Evolutionary conservation across 768 basidiomycete species (phyloP).

Genomic region (Stropharia rugosoannulata): DNA sequence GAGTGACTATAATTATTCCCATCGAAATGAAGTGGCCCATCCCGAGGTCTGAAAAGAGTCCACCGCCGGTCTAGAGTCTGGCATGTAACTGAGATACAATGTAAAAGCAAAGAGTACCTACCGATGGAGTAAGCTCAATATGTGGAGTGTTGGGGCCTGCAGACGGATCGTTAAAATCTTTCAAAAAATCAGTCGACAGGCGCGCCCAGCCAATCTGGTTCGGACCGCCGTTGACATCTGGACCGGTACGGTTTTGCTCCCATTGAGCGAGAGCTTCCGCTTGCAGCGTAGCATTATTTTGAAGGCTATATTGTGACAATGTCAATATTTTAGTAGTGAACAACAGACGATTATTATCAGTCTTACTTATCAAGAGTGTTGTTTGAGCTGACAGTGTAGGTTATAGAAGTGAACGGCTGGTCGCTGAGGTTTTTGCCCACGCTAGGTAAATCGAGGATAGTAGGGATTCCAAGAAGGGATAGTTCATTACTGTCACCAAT

Average conservation of each 20-base stretch:
- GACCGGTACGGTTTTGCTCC: constrained; percentile 28
- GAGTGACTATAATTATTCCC: constrained; percentile 2
- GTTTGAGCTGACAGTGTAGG: constrained; percentile 26
- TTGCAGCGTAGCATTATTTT: constrained; percentile 18
- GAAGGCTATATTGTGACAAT: constrained; percentile 2
- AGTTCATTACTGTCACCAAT: constrained; percentile 27
- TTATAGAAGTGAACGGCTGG: constrained; percentile 22
- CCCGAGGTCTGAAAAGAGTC: neutral
- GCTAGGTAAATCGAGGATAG: constrained; percentile 24
- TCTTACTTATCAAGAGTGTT: constrained; percentile 23
- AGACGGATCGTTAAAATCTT: constrained; percentile 25
- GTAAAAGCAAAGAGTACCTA: neutral
- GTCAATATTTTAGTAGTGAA: neutral
- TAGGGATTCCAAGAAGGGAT: constrained; percentile 17
- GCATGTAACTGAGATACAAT: neutral
- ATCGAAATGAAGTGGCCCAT: neutral
- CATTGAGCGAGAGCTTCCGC: constrained; percentile 25
- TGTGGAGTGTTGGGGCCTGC: constrained; percentile 32
- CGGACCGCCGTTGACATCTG: constrained; percentile 18
- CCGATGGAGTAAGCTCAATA: neutral
- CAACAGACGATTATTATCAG: too few species aligned
- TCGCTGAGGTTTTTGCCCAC: constrained; percentile 34
- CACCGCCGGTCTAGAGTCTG: neutral
- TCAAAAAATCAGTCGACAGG: constrained; percentile 21
- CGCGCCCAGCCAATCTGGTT: constrained; percentile 27